phyloP scores from a whole-genome alignment of 495 filamentous ascomycete species.

The Aspergillus mulundensis region DNA sequence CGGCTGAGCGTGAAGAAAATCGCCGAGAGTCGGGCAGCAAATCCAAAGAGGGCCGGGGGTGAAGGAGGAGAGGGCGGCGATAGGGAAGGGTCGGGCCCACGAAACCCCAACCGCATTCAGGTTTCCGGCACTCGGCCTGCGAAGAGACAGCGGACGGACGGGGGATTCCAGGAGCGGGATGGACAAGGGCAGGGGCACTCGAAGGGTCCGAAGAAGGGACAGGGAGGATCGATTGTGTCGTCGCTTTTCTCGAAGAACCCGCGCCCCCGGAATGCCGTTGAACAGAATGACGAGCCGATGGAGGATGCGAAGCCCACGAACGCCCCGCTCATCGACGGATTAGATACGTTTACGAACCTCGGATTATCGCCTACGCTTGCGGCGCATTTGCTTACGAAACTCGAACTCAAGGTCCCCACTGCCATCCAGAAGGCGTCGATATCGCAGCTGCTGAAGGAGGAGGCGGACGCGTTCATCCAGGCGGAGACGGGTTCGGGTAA shows the following conservation, averaged over 20 bases:
- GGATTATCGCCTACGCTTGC: slow-evolving; percentile 75
- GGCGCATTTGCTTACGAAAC: slow-evolving; percentile 76
- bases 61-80: not conserved
- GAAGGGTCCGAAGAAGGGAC: slow-evolving; percentile 24
- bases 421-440: slow-evolving; percentile 90
- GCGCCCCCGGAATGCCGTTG: slow-evolving; percentile 52
- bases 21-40: slow-evolving; percentile 33
- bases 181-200: slow-evolving; percentile 11
- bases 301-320: slow-evolving; percentile 77
- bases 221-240: slow-evolving; percentile 64
- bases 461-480: slow-evolving; percentile 92
- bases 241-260: slow-evolving; percentile 91
- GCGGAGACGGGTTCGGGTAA: slow-evolving; percentile 97
- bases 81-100: slow-evolving; percentile 10
- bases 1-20: slow-evolving; percentile 75
- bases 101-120: slow-evolving; percentile 41
- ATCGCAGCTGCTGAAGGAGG: slow-evolving; percentile 69
- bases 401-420: slow-evolving; percentile 85
- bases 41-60: not conserved
- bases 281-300: slow-evolving; percentile 25
- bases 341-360: slow-evolving; percentile 77
- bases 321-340: slow-evolving; percentile 80
- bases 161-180: slow-evolving; percentile 12
- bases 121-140: slow-evolving; percentile 29
- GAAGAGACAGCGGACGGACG: slow-evolving; percentile 38